Evolutionary conservation across 257 asterid species (phyloP), one percentile per base, ranked within the genome.

Genomic region (Solanum pimpinellifolium): DNA sequence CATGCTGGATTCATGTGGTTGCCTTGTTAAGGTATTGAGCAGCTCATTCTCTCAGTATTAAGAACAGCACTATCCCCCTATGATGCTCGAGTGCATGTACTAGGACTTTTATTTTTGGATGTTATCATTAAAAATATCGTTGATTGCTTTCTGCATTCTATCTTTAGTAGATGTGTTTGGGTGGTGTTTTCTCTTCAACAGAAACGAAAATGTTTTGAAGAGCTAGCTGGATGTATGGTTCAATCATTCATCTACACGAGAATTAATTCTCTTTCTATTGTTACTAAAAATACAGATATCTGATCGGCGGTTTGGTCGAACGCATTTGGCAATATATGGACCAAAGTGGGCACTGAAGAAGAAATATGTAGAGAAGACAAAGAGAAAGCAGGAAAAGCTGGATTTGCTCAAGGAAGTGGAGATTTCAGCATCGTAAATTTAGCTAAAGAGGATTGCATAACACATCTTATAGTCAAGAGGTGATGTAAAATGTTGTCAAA

Each of bases 221-320:
- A 81, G 85, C 69, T 49, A 49, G 85, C 70, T 49, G 31, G 69
- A 81, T 49, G 70, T 52, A 31, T 47, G 65, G 85, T 18, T 31
- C 46, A 11, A 18, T 49, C 39, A 29, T 49, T 3, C 65, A 81
- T 76, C 9, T 6, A 14, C 46, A 49, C 10, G 15, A 10, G 37
- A 20, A 20, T 65, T 83, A 42, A 44, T 62, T 72, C 49, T 56
- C 81, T 76, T 14, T 44, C n/a, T 77, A 41, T 72, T 65, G 46
- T 74, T 14, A 70, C 37, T 68, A 39, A 87, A 29, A 80, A 46
- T 87, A 91, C 93, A 97, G 99, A 93, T 97, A 91, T 94, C 99
- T 89, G 99, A 96, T 91, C 91, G 99, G 91, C 87, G 98, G 88
- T 96, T 97, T 93, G 99, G 99, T n/a, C 93, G 99, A 89, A 97